Base-by-base conservation (phyloP, 352 stramenopile genomes). In the Phytophthora rubi region DNA sequence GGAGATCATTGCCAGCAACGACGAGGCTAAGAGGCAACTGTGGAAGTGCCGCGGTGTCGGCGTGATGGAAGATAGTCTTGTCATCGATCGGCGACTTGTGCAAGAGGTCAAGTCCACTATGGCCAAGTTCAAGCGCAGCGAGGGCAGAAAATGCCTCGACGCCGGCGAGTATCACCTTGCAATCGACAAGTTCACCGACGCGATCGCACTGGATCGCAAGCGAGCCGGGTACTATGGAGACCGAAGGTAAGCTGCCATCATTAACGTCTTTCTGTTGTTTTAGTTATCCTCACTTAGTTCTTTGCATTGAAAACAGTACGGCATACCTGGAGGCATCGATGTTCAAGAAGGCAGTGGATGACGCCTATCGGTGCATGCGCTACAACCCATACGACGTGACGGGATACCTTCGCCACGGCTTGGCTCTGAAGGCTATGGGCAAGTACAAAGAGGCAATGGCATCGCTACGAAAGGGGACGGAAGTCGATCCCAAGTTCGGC, bases 381-480 rank as follows among this genome's bases (percentile, higher is more conserved):
- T 96, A 97, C 48, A 97, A 98, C 63, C 94, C 93, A 21, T 92
- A 94, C 59, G 97, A 98, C 63, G 92, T 97, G 26, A 98, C 53
- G 81, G 87, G 84, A 8, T 99, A 99, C 72, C 91, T 98, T 65
- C 93, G 94, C 47, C 82, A 98, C 32, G 96, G 94, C 13, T 88
- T 97, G 15, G 96, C 94, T 12, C 76, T 98, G 49, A 98, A 97
- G 71, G 76, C 83, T 12, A 70, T 97, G 63, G 82, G 83, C 2
- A 81, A 85, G 45, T 95, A 92, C 73, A 83, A 79, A 26, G 87
- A 95, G 54, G 85, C 88, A 3, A 77, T 94, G 10, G 73, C 75
- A 6, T 78, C 83, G 12, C 71, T 95, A 1, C 85, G 81, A 21
- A 90, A 90, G 48, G 88, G 86, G 12, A 81, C 80, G 9, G 78